Evolutionary conservation across 106 monocot species (phyloP), one percentile per base, ranked within the genome.

Genomic region (Dendrobium huoshanense): DNA sequence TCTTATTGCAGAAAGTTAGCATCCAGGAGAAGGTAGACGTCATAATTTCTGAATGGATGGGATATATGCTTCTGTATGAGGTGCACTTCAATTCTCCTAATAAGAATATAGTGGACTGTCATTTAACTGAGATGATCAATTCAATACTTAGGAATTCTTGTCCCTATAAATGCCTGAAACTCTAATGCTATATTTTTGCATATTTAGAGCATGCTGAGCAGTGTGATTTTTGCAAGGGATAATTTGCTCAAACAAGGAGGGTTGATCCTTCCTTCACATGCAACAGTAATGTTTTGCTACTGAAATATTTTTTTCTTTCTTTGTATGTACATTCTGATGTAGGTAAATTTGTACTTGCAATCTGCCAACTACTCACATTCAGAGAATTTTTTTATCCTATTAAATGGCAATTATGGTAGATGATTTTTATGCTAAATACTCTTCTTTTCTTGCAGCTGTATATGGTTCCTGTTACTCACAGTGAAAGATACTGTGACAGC

Each of bases 41-140:
- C 75, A 95, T 98, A 79, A 90, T 98, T 76, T 98, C 98, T 83
- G 98, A 98, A 87, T 98, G 98, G 98, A 98, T 98, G 98, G 98
- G 95, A 19, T 95, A 98, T 77, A 91, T 94, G 92, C 98, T 98
- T 86, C 81, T 98, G 0, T 98, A 98, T 80, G 95, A 98, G 98
- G 98, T 98, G 22, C 5, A 9, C 55, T 73, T 80, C 33, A 20
- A 37, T 70, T 33, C 10, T 37, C 67, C 42, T 59, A 19, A 59
- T 56, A 25, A 76, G 4, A 16, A 25, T 47, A 25, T 49, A 49
- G 13, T 74, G n/a, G 64, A 8, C 64, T 64, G 7, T 25, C 64
- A 64, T 51, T 1, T 64, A 64, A 64, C 8, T 24, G 64, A 64
- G 64, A 64, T 64, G 6, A 22, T n/a, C 25, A 64, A 64, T 64